These are phyloP conservation scores for Crepidotus variabilis DNA, from an alignment of 768 basidiomycete species.

Conservation along the genomic window DNA sequence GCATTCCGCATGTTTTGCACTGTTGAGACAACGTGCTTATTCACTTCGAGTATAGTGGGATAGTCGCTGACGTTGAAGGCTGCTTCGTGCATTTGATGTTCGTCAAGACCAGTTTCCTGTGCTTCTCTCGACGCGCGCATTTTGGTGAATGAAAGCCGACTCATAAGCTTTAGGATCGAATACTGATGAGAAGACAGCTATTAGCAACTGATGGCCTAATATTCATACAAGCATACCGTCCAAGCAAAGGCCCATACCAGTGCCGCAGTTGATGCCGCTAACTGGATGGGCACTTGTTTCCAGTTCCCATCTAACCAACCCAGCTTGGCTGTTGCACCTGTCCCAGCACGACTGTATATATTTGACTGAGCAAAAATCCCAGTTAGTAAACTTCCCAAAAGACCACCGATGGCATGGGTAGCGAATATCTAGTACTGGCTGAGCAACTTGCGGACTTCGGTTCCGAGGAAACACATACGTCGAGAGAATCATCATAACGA, in stretches of 20 bases:
- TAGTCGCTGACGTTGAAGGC: conserved; percentile 72
- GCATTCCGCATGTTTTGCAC: too few relatives aligned
- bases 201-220: conserved; percentile 31
- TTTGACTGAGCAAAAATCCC: conserved; percentile 82
- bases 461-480: conserved; percentile 38
- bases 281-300: conserved; percentile 76
- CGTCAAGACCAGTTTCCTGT: conserved; percentile 54
- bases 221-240: conserved; percentile 54
- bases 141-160: too few relatives aligned
- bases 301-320: conserved; percentile 85
- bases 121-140: too few relatives aligned
- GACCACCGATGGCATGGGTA: conserved; percentile 70
- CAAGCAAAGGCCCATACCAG: conserved; percentile 66
- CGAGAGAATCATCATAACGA: conserved; percentile 71
- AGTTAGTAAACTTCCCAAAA: conserved; percentile 80
- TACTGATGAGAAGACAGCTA: too few relatives aligned
- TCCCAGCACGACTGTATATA: conserved; percentile 69
- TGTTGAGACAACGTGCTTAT: too few relatives aligned
- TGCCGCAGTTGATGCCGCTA: conserved; percentile 65
- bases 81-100: conserved; percentile 80
- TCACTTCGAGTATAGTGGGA: background rate
- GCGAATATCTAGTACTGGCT: conserved; percentile 68
- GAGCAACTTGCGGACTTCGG: background rate
- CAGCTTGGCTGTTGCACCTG: conserved; percentile 52
- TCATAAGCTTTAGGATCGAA: too few relatives aligned